phyloP scores from a whole-genome alignment of 805 yeast species.

The Starmerella roubikii region DNA sequence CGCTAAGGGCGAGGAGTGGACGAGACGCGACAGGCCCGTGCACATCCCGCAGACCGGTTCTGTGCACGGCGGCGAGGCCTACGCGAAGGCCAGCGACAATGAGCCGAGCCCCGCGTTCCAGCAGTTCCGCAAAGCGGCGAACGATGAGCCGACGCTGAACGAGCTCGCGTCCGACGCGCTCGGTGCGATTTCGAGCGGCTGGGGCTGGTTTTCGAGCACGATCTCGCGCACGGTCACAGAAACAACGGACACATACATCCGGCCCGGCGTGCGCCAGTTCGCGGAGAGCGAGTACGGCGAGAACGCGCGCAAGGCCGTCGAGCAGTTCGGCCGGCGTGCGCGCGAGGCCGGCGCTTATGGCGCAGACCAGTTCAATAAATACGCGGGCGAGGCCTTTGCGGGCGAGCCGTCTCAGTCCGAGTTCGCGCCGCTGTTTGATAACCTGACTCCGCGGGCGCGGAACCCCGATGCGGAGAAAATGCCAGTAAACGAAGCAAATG shows the following conservation, averaged over 20 bases:
- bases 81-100: not conserved
- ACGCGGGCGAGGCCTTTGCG: conserved; percentile 31
- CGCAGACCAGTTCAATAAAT: conserved; percentile 47
- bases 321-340: conserved; percentile 88
- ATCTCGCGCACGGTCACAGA: conserved; percentile 73
- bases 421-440: conserved; percentile 19
- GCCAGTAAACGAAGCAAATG: no score
- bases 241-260: conserved; percentile 76
- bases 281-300: conserved; percentile 63
- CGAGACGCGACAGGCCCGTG: conserved; percentile 33
- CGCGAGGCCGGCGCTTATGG: conserved; percentile 76
- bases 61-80: not conserved
- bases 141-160: conserved; percentile 26
- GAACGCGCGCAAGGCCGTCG: conserved; percentile 86
- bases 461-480: no score
- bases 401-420: conserved; percentile 11
- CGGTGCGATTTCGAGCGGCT: conserved; percentile 82
- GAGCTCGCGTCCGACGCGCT: conserved; percentile 57
- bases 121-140: conserved; percentile 13
- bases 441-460: conserved; percentile 9
- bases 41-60: conserved; percentile 17
- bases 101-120: conserved; percentile 4
- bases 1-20: conserved; percentile 60
- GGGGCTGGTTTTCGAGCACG: conserved; percentile 84
- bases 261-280: conserved; percentile 77